A percentile compares a stretch with the other conserved stretches of the same genome.
phyloP scores from a whole-genome alignment of 352 stramenopile genomes.

The Phytopythium helicoides region DNA sequence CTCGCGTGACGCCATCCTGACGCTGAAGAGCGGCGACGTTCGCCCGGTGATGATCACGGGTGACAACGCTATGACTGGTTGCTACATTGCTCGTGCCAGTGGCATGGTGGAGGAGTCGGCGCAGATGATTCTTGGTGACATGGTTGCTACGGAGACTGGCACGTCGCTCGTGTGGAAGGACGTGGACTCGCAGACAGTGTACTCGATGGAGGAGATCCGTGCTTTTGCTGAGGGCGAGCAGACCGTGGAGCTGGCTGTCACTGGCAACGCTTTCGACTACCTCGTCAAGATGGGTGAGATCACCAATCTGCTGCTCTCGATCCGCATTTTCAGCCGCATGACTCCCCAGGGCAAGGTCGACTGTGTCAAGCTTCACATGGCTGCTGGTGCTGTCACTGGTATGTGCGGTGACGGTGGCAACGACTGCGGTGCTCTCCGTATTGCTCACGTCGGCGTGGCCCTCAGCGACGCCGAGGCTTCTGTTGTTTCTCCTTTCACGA shows the following conservation, averaged over 20 bases:
- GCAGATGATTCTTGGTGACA: conserved; percentile 62
- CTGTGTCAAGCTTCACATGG: conserved; percentile 72
- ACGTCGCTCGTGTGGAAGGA: conserved; percentile 59
- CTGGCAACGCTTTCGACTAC: conserved; percentile 69
- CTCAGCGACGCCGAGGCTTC: conserved; percentile 88
- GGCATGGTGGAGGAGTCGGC: conserved; percentile 49
- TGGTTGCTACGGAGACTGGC: conserved; percentile 35
- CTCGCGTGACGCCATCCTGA: conserved; percentile 69
- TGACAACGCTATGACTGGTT: conserved; percentile 79
- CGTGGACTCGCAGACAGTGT: conserved; percentile 51
- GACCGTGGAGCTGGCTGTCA: conserved; percentile 62
- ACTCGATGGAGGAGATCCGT: conserved; percentile 44
- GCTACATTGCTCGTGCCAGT: conserved; percentile 70
- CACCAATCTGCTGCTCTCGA: conserved; percentile 52
- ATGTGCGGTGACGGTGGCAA: conserved; percentile 90
- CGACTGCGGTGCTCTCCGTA: conserved; percentile 89
- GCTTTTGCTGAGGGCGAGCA: conserved; percentile 34
- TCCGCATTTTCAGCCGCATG: conserved; percentile 83
- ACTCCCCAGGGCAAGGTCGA: conserved; percentile 68
- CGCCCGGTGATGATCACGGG: conserved; percentile 87
- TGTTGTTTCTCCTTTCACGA: conserved; percentile 90
- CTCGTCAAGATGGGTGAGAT: conserved; percentile 63
- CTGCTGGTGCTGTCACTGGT: conserved; percentile 55
- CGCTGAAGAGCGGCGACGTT: conserved; percentile 78
- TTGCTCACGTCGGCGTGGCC: conserved; percentile 89